phyloP scores from a whole-genome alignment of 139 green algal species.

The Chlamydomonas schloesseri region DNA sequence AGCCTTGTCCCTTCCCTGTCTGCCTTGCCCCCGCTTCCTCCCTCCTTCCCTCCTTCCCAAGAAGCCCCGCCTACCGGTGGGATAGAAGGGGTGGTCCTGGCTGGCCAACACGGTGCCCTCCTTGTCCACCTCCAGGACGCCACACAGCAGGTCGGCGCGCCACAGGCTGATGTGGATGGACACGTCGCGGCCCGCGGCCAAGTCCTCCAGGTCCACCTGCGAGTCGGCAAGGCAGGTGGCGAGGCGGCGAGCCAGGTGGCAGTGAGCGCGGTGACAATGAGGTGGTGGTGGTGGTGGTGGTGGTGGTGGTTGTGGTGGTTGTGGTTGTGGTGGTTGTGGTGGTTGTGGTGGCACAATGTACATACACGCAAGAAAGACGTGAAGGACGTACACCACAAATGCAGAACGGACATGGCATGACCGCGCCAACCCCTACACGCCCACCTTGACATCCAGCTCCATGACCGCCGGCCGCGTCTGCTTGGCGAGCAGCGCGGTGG shows the following conservation, averaged over 20 bases:
- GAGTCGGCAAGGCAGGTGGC: not conserved
- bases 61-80: not conserved
- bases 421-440: no score
- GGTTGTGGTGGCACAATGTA: no score
- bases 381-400: no score
- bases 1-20: no score
- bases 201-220: slow-evolving; percentile 32
- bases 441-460: slow-evolving; percentile 40
- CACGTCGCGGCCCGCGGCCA: slow-evolving; percentile 15
- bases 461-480: slow-evolving; percentile 46
- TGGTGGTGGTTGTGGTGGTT: no score
- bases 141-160: slow-evolving; percentile 49
- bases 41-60: no score
- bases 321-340: no score
- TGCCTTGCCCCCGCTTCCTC: no score
- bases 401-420: no score
- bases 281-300: no score
- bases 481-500: slow-evolving; percentile 27
- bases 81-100: slow-evolving; percentile 40
- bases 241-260: not conserved
- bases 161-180: slow-evolving; percentile 40
- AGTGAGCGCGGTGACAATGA: no score
- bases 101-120: slow-evolving; percentile 23
- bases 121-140: slow-evolving; percentile 57
- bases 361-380: no score